These are phyloP conservation scores for Taphrina confusa DNA, from an alignment of 1,139 yeast species.

Conservation along the genomic window DNA sequence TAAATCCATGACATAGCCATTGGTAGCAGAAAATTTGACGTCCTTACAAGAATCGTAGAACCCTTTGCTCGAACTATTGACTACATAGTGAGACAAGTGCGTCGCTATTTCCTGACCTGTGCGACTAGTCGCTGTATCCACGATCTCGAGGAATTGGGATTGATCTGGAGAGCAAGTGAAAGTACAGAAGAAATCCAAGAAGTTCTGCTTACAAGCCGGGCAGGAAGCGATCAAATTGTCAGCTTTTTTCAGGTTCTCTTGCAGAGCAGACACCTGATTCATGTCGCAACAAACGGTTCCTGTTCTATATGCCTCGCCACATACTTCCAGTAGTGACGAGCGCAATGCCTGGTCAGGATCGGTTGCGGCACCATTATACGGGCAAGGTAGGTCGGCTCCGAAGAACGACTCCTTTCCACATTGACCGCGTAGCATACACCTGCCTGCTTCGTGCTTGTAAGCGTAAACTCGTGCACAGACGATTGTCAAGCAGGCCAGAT, in stretches of 20 bases:
- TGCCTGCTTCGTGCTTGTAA: conserved; percentile 19
- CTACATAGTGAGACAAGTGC: conserved; percentile 67
- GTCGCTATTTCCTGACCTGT: conserved; percentile 64
- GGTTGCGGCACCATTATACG: conserved; percentile 56
- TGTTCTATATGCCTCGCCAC: conserved; percentile 68
- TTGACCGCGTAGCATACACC: conserved; percentile 41
- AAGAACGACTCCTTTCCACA: conserved; percentile 83
- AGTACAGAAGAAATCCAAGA: conserved; percentile 79
- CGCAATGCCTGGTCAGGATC: conserved; percentile 54
- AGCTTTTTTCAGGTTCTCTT: conserved; percentile 65
- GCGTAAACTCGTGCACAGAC: no score
- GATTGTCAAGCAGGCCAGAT: no score
- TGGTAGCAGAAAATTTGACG: conserved; percentile 89
- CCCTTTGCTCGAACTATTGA: conserved; percentile 58
- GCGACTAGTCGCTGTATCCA: conserved; percentile 55
- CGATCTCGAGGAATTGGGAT: conserved; percentile 68
- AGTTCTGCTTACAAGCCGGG: conserved; percentile 89
- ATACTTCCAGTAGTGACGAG: conserved; percentile 57
- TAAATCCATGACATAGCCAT: conserved; percentile 94
- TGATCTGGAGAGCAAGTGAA: conserved; percentile 91
- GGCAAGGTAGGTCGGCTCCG: conserved; percentile 80
- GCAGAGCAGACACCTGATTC: conserved; percentile 53
- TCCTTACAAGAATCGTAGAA: conserved; percentile 84
- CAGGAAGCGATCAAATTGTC: conserved; percentile 84
- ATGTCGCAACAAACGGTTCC: conserved; percentile 57